Conservation (phyloP, 169 alveolate genomes). For the Cryptosporidium muris region DNA sequence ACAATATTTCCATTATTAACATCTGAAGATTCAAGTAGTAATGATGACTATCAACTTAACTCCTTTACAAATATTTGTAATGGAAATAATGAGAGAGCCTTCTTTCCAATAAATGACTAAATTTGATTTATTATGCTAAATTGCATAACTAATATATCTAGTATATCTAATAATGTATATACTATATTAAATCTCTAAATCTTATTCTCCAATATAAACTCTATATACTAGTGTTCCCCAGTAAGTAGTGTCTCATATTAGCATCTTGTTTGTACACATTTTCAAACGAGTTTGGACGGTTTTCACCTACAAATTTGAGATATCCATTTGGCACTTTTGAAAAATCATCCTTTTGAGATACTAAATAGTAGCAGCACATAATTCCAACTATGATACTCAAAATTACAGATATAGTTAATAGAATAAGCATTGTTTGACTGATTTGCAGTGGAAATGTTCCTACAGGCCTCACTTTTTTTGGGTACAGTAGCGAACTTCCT, state of each 20-base stretch:
- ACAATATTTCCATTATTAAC: slow-evolving; percentile 48
- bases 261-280: slow-evolving; percentile 37
- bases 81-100: slow-evolving; percentile 13
- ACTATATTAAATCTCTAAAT: not conserved
- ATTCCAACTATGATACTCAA: slow-evolving; percentile 18
- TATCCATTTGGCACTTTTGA: slow-evolving; percentile 30
- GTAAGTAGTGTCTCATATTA: slow-evolving; percentile 30
- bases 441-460: slow-evolving; percentile 54
- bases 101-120: slow-evolving; percentile 18
- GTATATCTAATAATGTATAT: slow-evolving; percentile 11
- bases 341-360: slow-evolving; percentile 49
- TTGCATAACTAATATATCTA: not conserved
- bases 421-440: slow-evolving; percentile 22
- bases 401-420: slow-evolving; percentile 9
- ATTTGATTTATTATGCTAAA: slow-evolving; percentile 5
- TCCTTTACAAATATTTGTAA: not conserved
- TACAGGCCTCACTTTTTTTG: slow-evolving; percentile 2
- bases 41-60: slow-evolving; percentile 13
- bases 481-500: not conserved
- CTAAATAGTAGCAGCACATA: slow-evolving; percentile 25
- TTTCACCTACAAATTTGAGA: slow-evolving; percentile 30
- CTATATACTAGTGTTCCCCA: slow-evolving; percentile 9
- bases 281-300: slow-evolving; percentile 38
- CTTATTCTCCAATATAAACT: slow-evolving; percentile 7
- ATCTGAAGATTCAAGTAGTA: slow-evolving; percentile 49